These are phyloP conservation scores for Pseudodiploospora longispora DNA, from an alignment of 2,329 filamentous ascomycete genomes.

Conservation along the genomic window DNA sequence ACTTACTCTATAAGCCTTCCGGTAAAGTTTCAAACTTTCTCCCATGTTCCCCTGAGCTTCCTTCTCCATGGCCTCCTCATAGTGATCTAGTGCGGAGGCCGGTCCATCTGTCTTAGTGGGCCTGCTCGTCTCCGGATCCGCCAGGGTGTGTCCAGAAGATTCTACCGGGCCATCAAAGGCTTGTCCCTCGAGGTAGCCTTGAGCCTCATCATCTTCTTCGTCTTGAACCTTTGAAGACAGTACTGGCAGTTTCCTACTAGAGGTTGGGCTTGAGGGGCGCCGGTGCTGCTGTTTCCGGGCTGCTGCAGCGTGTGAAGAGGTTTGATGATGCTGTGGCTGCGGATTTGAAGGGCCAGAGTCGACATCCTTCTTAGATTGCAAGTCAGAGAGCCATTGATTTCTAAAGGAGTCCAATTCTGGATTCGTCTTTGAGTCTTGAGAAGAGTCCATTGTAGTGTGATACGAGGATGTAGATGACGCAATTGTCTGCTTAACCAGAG, in stretches of 20 bases:
- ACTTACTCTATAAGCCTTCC: constrained; percentile 75
- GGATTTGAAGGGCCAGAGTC: background rate
- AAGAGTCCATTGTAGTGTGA: constrained; percentile 8
- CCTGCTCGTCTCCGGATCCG: constrained; percentile 5
- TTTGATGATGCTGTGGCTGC: background rate
- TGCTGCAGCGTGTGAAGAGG: constrained; percentile 1
- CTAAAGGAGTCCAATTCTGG: constrained; percentile 81
- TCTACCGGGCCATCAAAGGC: constrained; percentile 11
- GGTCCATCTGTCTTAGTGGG: constrained; percentile 1
- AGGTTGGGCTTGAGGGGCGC: constrained; percentile 1
- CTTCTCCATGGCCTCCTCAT: constrained; percentile 83
- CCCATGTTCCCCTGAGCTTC: constrained; percentile 79
- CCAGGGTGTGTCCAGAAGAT: constrained; percentile 10
- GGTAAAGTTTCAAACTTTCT: constrained; percentile 80
- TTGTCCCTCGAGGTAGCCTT: constrained; percentile 7
- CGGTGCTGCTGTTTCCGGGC: background rate
- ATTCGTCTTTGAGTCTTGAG: constrained; percentile 24
- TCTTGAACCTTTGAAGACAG: background rate
- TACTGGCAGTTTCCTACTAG: background rate
- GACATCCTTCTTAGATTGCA: constrained; percentile 33
- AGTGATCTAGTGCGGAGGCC: constrained; percentile 79
- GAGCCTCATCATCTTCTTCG: constrained; percentile 7
- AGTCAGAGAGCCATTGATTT: constrained; percentile 77
- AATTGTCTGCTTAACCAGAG: background rate
- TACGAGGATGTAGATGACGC: background rate